A percentile compares a stretch with the other conserved stretches of the same genome.
Conservation (phyloP, 2,329 filamentous ascomycete species). For the Dactylellina sp. region DNA sequence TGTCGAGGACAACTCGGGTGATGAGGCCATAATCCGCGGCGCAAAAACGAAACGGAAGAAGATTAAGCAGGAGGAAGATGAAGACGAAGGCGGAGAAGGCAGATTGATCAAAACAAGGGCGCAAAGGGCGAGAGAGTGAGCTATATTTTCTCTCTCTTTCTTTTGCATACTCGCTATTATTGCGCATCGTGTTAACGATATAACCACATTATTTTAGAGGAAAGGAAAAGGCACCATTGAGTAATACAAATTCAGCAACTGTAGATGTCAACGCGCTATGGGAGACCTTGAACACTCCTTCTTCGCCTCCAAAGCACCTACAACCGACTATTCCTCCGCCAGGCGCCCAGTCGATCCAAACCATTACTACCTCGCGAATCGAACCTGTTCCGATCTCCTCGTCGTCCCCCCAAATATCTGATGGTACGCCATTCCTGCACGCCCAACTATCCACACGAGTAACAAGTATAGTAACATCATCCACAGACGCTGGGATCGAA, state of each 20-base stretch:
- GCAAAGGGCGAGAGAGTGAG: conserved; percentile 75
- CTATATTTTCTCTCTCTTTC: no score
- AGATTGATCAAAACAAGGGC: conserved; percentile 78
- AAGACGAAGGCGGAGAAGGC: conserved; percentile 66
- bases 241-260: conserved; percentile 72
- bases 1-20: conserved; percentile 54
- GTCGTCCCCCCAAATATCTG: conserved; percentile 24
- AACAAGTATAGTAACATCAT: conserved; percentile 56
- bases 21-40: conserved; percentile 56
- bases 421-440: conserved; percentile 49
- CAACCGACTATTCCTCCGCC: conserved; percentile 5
- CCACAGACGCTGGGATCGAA: conserved; percentile 45
- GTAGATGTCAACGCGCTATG: conserved; percentile 79
- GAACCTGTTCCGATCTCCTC: conserved; percentile 22
- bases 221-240: conserved; percentile 69
- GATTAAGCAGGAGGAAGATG: conserved; percentile 59
- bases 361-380: conserved; percentile 57
- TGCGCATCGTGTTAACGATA: background rate
- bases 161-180: conserved; percentile 26
- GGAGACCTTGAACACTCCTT: conserved; percentile 67
- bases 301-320: conserved; percentile 61
- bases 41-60: conserved; percentile 61
- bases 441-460: conserved; percentile 52
- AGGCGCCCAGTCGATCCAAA: conserved; percentile 53
- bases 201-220: conserved; percentile 65